Conservation (phyloP, 2,329 filamentous ascomycete species). For the Nemania abortiva region DNA sequence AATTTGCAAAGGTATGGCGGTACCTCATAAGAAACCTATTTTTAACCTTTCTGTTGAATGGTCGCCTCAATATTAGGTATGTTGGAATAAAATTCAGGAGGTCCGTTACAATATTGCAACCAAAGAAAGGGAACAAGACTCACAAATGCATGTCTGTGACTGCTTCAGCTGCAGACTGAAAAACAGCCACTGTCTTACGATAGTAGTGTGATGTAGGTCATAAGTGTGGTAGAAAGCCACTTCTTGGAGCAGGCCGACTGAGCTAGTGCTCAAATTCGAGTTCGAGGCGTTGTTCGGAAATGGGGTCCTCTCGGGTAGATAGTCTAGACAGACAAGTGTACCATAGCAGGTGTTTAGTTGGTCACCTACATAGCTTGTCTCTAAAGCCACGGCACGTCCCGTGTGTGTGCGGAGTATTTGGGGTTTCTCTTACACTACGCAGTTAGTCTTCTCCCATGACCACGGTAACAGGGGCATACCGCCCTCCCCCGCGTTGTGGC, state of each 20-base stretch:
- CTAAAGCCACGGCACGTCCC: neutral
- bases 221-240: neutral
- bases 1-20: no score
- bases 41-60: neutral
- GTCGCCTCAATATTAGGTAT: neutral
- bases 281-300: neutral
- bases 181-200: no score
- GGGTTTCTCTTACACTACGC: neutral
- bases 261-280: neutral
- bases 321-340: no score
- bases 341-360: no score
- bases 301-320: neutral
- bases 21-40: neutral
- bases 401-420: conserved; percentile 5
- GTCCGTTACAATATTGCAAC: neutral
- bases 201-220: neutral
- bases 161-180: no score
- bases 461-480: neutral
- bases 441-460: neutral
- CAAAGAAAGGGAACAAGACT: no score
- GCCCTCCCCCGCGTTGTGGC: neutral
- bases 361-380: neutral
- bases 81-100: neutral
- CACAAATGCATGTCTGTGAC: no score
- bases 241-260: neutral